Evolutionary conservation across 2,329 filamentous ascomycete species (phyloP).

Genomic region (Aspergillus calidoustus): DNA sequence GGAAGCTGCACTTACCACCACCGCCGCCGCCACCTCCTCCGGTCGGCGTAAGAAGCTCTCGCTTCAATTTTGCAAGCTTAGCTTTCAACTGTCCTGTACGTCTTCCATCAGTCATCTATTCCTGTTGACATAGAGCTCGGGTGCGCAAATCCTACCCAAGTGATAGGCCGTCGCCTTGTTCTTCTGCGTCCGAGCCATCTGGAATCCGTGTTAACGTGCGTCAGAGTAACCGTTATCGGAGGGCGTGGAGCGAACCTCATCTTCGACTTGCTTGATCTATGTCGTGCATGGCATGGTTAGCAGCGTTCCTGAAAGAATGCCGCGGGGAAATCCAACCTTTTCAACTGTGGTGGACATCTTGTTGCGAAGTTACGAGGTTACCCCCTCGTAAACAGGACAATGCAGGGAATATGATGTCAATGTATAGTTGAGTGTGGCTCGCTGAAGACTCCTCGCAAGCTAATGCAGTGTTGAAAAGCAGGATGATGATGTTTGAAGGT

Average conservation of each 20-base stretch:
- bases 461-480: conserved; percentile 20
- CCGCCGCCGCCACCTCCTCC: conserved; percentile 80
- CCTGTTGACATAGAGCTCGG: not conserved
- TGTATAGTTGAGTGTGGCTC: not conserved
- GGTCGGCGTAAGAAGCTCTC: conserved; percentile 86
- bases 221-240: conserved; percentile 3
- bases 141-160: conserved; percentile 60
- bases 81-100: conserved; percentile 81
- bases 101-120: conserved; percentile 26
- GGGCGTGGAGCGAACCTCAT: conserved; percentile 75
- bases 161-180: conserved; percentile 95
- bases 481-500: conserved; percentile 10
- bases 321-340: conserved; percentile 66
- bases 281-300: conserved; percentile 36
- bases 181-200: conserved; percentile 97
- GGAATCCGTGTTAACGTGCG: conserved; percentile 24
- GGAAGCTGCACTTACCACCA: conserved; percentile 39
- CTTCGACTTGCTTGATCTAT: conserved; percentile 95
- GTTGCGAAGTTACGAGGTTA: conserved; percentile 37
- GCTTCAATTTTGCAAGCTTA: conserved; percentile 96
- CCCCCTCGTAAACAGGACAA: conserved; percentile 19
- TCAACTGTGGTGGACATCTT: conserved; percentile 97
- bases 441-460: conserved; percentile 6
- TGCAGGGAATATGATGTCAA: not conserved
- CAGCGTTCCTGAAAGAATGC: conserved; percentile 14